A percentile compares a stretch with the other conserved stretches of the same genome.
phyloP scores from a whole-genome alignment of 225 moss, liverwort and hornwort genomes.

The Ulota crispa region DNA sequence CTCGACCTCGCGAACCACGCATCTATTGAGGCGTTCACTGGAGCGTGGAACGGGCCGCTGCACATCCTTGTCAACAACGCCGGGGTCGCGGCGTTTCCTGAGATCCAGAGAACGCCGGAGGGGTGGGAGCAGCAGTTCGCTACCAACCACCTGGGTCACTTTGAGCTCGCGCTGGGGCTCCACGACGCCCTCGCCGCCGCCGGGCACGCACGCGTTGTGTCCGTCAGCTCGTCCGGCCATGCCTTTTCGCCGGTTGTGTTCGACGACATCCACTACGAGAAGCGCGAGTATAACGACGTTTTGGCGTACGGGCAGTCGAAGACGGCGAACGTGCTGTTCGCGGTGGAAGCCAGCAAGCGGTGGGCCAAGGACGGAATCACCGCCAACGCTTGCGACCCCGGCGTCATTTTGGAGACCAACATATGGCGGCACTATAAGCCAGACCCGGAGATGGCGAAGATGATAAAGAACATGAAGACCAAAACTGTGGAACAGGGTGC shows the following conservation, averaged over 20 bases:
- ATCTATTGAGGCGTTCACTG: not conserved
- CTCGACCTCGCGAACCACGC: not conserved
- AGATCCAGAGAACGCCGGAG: not conserved
- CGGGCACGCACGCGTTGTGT: not conserved
- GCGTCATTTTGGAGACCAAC: not conserved
- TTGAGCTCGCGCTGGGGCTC: not conserved
- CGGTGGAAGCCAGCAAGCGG: too few relatives aligned
- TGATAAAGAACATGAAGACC: too few relatives aligned
- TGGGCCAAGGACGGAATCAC: not conserved
- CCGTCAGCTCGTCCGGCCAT: not conserved
- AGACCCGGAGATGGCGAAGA: too few relatives aligned
- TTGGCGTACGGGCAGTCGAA: not conserved
- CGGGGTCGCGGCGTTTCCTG: not conserved
- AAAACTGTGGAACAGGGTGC: too few relatives aligned
- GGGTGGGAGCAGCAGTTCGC: constrained; percentile 1
- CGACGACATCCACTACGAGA: not conserved
- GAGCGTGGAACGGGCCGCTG: too few relatives aligned
- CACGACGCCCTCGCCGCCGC: not conserved
- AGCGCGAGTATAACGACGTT: not conserved
- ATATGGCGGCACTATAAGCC: too few relatives aligned
- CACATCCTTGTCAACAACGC: not conserved
- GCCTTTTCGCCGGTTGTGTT: not conserved
- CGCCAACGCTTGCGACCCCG: not conserved
- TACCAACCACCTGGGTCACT: not conserved
- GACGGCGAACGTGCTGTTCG: too few relatives aligned